Conservation (phyloP, 2,329 filamentous ascomycete genomes). For the Trichoderma asperellum region DNA sequence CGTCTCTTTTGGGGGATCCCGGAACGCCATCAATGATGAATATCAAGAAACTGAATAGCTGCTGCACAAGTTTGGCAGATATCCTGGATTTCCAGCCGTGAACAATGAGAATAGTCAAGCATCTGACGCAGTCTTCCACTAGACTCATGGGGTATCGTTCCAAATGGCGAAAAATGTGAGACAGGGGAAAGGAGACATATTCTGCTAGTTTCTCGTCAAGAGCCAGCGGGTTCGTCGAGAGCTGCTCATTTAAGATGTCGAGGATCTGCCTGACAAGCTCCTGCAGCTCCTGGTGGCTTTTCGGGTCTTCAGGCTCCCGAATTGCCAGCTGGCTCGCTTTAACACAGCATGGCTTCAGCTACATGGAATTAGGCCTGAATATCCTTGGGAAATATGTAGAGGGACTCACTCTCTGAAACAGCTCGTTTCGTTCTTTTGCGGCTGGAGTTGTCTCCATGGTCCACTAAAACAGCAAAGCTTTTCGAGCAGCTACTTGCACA, state of each 20-base stretch:
- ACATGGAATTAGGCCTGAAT: slow-evolving; percentile 20
- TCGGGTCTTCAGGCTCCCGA: slow-evolving; percentile 49
- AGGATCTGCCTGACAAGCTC: slow-evolving; percentile 52
- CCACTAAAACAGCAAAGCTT: slow-evolving; percentile 23
- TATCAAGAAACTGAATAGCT: slow-evolving; percentile 82
- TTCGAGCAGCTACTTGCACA: slow-evolving; percentile 20
- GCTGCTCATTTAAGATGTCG: slow-evolving; percentile 51
- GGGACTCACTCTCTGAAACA: slow-evolving; percentile 44
- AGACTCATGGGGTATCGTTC: slow-evolving; percentile 71
- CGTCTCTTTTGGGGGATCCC: slow-evolving; percentile 50
- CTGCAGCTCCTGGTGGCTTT: slow-evolving; percentile 50
- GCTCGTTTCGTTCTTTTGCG: slow-evolving; percentile 38
- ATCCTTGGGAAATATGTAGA: too few species aligned
- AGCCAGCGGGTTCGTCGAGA: slow-evolving; percentile 48
- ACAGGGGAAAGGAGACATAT: slow-evolving; percentile 93
- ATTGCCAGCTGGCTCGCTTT: slow-evolving; percentile 62
- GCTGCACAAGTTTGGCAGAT: slow-evolving; percentile 72
- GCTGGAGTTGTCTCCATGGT: slow-evolving; percentile 31
- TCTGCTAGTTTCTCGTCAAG: slow-evolving; percentile 85
- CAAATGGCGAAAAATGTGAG: slow-evolving; percentile 79
- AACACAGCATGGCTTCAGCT: slow-evolving; percentile 68
- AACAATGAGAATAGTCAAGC: slow-evolving; percentile 71
- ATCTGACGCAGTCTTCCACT: slow-evolving; percentile 76
- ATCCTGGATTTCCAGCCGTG: slow-evolving; percentile 79
- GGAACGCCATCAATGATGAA: slow-evolving; percentile 78